Conservation (phyloP, 2,329 filamentous ascomycete genomes). For the Diatrype stigma region DNA sequence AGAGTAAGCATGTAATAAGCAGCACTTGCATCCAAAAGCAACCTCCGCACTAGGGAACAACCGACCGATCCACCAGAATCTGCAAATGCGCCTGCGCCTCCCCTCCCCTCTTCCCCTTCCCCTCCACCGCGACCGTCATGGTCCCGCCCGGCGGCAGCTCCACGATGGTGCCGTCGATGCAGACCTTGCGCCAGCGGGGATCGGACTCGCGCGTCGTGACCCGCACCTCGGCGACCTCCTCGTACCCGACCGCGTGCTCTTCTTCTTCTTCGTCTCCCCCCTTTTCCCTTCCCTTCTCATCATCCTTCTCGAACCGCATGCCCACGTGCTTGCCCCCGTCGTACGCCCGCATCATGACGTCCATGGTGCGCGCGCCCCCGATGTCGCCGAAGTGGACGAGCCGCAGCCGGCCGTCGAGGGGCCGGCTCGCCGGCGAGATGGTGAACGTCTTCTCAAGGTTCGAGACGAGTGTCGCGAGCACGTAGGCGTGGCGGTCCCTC, state of each 20-base stretch:
- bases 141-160: conserved; percentile 65
- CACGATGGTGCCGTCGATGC: conserved; percentile 88
- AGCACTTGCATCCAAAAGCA: no score
- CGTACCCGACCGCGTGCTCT: conserved; percentile 59
- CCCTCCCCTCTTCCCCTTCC: conserved; percentile 36
- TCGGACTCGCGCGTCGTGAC: conserved; percentile 66
- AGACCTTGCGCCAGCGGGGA: conserved; percentile 76
- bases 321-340: conserved; percentile 51
- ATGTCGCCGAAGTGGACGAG: conserved; percentile 73
- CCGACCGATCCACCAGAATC: conserved; percentile 38
- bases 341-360: conserved; percentile 68
- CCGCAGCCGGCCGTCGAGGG: conserved; percentile 66
- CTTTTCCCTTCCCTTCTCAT: conserved; percentile 6
- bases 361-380: conserved; percentile 63
- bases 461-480: conserved; percentile 72
- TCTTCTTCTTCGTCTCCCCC: conserved; percentile 22
- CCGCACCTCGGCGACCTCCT: conserved; percentile 61
- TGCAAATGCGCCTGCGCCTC: conserved; percentile 36
- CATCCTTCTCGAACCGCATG: conserved; percentile 45
- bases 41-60: conserved; percentile 9
- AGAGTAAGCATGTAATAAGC: no score
- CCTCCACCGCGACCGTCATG: conserved; percentile 59
- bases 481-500: conserved; percentile 63
- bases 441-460: conserved; percentile 77
- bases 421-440: conserved; percentile 70